Percentiles rank a stretch among this genome's conserved stretches.
These are phyloP conservation scores for Ophiocordyceps robertsii DNA, from an alignment of 2,329 filamentous ascomycete genomes.

Conservation along the genomic window DNA sequence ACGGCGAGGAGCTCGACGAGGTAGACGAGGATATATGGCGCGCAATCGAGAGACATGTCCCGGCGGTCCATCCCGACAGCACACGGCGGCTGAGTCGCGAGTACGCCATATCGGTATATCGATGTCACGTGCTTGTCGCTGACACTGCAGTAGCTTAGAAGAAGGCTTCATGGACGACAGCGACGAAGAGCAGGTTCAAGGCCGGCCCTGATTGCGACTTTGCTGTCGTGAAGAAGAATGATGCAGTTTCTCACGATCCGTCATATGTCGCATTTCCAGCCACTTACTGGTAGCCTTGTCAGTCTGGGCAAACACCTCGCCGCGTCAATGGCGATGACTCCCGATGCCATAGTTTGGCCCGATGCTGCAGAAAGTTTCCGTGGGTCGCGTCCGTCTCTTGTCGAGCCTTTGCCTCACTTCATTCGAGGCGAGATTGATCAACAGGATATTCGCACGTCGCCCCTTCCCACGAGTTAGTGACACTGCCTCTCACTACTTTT, in stretches of 20 bases:
- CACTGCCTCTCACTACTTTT: too few species aligned
- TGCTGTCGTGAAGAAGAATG: background rate
- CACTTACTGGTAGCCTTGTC: too few species aligned
- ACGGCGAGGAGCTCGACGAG: slow-evolving; percentile 56
- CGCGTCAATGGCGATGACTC: too few species aligned
- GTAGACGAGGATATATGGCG: slow-evolving; percentile 36
- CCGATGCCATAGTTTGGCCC: too few species aligned
- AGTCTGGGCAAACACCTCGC: too few species aligned
- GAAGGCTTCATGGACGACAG: slow-evolving; percentile 32
- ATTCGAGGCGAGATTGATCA: too few species aligned
- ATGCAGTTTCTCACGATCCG: background rate
- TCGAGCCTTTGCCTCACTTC: too few species aligned
- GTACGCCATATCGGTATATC: slow-evolving; percentile 22
- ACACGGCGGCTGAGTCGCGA: slow-evolving; percentile 61
- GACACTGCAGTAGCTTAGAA: slow-evolving; percentile 6
- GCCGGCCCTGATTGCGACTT: background rate
- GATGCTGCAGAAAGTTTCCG: too few species aligned
- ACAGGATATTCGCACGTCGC: too few species aligned
- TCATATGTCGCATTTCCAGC: background rate
- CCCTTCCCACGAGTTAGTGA: too few species aligned
- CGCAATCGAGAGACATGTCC: slow-evolving; percentile 21
- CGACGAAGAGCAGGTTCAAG: slow-evolving; percentile 22
- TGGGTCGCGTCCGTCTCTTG: too few species aligned
- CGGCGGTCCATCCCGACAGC: slow-evolving; percentile 28
- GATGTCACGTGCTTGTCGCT: slow-evolving; percentile 4